Evolutionary conservation across 257 asterid genomes (phyloP).

Genomic region (Solanum etuberosum): DNA sequence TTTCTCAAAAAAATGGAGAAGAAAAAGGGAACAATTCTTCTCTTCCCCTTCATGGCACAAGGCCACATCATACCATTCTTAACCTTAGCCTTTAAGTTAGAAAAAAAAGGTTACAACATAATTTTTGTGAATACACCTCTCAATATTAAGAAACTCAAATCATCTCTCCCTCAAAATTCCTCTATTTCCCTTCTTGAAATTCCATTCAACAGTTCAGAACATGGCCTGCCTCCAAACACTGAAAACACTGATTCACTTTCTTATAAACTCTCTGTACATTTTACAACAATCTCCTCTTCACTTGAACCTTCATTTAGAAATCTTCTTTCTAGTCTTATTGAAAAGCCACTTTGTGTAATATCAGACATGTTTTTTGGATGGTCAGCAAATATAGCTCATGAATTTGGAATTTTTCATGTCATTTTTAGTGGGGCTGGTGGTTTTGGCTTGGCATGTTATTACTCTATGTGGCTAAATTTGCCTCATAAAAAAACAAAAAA

Average conservation of each 20-base stretch:
- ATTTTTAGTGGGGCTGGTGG: slow-evolving; percentile 23
- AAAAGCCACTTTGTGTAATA: slow-evolving; percentile 18
- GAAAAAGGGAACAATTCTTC: background rate
- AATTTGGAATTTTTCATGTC: slow-evolving; percentile 13
- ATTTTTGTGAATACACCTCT: slow-evolving; percentile 22
- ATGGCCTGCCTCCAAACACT: slow-evolving; percentile 44
- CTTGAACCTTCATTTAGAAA: slow-evolving; percentile 23
- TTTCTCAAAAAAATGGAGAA: background rate
- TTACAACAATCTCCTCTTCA: slow-evolving; percentile 17
- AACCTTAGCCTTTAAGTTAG: slow-evolving; percentile 3
- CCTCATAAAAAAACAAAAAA: slow-evolving; percentile 6
- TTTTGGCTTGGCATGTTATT: slow-evolving; percentile 18
- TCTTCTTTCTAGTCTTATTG: slow-evolving; percentile 8
- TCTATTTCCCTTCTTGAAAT: slow-evolving; percentile 28
- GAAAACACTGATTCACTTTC: slow-evolving; percentile 39
- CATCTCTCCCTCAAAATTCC: slow-evolving; percentile 9
- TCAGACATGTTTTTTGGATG: slow-evolving; percentile 29
- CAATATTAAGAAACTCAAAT: slow-evolving; percentile 32
- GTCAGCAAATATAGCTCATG: slow-evolving; percentile 23
- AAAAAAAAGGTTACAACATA: slow-evolving; percentile 2
- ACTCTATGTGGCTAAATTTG: slow-evolving; percentile 10
- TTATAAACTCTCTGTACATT: slow-evolving; percentile 18
- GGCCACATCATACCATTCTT: slow-evolving; percentile 17
- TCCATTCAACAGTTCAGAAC: slow-evolving; percentile 39
- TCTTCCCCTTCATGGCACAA: slow-evolving; percentile 19